phyloP scores from a whole-genome alignment of 495 filamentous ascomycete genomes.

The Xylaria castorea region DNA sequence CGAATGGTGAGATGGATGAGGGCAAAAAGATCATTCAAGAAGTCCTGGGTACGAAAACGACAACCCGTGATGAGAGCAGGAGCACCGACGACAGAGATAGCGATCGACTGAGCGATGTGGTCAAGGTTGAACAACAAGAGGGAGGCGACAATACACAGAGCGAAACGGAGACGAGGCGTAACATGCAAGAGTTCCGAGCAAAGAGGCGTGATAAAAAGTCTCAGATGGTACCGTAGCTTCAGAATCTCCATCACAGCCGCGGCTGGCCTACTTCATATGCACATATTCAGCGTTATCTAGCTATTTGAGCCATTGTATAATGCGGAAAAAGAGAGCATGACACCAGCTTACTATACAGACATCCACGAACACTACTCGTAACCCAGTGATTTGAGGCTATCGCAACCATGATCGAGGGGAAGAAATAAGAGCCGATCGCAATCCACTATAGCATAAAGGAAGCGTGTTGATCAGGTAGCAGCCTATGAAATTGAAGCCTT shows the following conservation, averaged over 20 bases:
- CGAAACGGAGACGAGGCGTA: constrained; percentile 29
- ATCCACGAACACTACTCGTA: not conserved
- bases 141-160: constrained; percentile 31
- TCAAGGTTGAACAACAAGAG: constrained; percentile 51
- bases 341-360: not conserved
- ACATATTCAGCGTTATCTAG: not conserved
- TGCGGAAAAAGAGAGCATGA: not conserved
- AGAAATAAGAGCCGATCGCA: not conserved
- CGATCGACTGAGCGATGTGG: constrained; percentile 44
- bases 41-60: constrained; percentile 46
- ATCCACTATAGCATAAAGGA: not conserved
- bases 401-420: not conserved
- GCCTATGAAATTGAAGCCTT: not conserved
- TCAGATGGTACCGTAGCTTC: constrained; percentile 39
- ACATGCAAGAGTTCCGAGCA: constrained; percentile 22
- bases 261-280: constrained; percentile 10
- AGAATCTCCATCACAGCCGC: not conserved
- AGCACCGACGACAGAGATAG: constrained; percentile 41
- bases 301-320: not conserved
- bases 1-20: constrained; percentile 82
- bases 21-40: constrained; percentile 65
- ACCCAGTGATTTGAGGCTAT: not conserved
- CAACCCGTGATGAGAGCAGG: constrained; percentile 22
- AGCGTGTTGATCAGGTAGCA: not conserved
- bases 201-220: constrained; percentile 39